Evolutionary conservation across 192 early-diverging fungal species (phyloP).

Genomic region (Spizellomyces punctatus): DNA sequence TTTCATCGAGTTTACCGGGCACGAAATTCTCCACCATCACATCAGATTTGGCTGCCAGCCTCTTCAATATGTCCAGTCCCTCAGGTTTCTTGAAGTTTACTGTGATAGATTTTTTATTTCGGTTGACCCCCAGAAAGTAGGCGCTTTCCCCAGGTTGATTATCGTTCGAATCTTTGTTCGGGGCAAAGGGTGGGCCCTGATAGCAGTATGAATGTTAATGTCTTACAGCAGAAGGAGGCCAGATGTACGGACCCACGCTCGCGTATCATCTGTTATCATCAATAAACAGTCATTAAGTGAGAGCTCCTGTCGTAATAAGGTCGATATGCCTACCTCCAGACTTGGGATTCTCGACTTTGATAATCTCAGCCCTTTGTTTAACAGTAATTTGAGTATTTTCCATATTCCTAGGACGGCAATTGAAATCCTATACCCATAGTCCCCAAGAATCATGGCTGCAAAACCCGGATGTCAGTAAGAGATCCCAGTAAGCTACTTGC

Average conservation of each 20-base stretch:
- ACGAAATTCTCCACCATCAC: slow-evolving; percentile 92
- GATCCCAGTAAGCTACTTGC: not conserved
- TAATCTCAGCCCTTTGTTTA: slow-evolving; percentile 74
- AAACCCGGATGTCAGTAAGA: not conserved
- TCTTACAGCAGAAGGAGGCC: not conserved
- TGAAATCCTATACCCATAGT: slow-evolving; percentile 20
- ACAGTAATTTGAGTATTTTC: slow-evolving; percentile 10
- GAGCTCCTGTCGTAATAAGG: not conserved
- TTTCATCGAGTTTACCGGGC: slow-evolving; percentile 78
- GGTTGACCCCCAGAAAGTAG: slow-evolving; percentile 90
- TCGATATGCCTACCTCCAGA: slow-evolving; percentile 50
- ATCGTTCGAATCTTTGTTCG: slow-evolving; percentile 35
- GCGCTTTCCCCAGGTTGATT: slow-evolving; percentile 64
- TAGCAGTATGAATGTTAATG: slow-evolving; percentile 37
- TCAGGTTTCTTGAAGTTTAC: slow-evolving; percentile 75
- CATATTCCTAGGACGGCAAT: too few relatives aligned
- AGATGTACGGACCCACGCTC: slow-evolving; percentile 80
- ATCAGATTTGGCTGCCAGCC: slow-evolving; percentile 71
- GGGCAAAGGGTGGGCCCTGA: slow-evolving; percentile 47
- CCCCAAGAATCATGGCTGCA: slow-evolving; percentile 39
- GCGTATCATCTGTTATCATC: slow-evolving; percentile 74
- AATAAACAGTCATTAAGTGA: not conserved
- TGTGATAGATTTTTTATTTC: slow-evolving; percentile 90
- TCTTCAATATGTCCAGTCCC: slow-evolving; percentile 66
- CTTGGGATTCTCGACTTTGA: slow-evolving; percentile 86